These are phyloP conservation scores for Catharanthus roseus DNA, from an alignment of 257 asterid genomes.

Conservation along the genomic window DNA sequence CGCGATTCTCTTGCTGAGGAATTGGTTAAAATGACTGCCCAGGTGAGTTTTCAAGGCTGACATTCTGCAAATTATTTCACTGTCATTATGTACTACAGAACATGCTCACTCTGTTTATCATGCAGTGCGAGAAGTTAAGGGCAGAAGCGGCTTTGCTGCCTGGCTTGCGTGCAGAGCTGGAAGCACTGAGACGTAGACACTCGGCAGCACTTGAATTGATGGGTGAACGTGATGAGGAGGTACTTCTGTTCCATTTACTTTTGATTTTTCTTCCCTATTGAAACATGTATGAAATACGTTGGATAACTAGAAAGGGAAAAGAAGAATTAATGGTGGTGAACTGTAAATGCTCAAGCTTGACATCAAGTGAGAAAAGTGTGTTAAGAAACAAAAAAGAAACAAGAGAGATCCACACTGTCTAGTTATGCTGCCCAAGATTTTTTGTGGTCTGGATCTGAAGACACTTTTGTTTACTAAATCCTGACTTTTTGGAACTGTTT, in stretches of 20 bases:
- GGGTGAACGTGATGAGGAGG: conserved; percentile 99
- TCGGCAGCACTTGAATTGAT: conserved; percentile 94
- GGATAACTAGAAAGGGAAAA: neutral
- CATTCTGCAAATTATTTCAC: neutral
- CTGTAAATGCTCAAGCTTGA: too few species aligned
- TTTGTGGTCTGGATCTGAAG: too few species aligned
- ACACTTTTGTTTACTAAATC: neutral
- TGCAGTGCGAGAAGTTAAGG: conserved; percentile 79
- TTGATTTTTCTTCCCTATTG: neutral
- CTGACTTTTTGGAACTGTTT: conserved; percentile 11
- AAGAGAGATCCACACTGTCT: too few species aligned
- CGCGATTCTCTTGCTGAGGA: conserved; percentile 99
- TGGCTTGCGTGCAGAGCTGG: conserved; percentile 88
- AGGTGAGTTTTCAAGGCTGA: conserved; percentile 36
- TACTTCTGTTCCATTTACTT: conserved; percentile 20
- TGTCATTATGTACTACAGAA: neutral
- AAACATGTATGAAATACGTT: too few species aligned
- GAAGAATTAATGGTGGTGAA: neutral
- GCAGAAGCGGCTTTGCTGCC: conserved; percentile 78
- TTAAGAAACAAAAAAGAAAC: neutral
- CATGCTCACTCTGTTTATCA: neutral
- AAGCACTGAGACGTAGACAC: conserved; percentile 89
- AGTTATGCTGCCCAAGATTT: too few species aligned
- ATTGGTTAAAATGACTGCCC: conserved; percentile 90
- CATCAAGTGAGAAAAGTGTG: neutral